Base-by-base conservation (phyloP, 768 basidiomycete genomes). In the Coprinopsis strossmayeri region DNA sequence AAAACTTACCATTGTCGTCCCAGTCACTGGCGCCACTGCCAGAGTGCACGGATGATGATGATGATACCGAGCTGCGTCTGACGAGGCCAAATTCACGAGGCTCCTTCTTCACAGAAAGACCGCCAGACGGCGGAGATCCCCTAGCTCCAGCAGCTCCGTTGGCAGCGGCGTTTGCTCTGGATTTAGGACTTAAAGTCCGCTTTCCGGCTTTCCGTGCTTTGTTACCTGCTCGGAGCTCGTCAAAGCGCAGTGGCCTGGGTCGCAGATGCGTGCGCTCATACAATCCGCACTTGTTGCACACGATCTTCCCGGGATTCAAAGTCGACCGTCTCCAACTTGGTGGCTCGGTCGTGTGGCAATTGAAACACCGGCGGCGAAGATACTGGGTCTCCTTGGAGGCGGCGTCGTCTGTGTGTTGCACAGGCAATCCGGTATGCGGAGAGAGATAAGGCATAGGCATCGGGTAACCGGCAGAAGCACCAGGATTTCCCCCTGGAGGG, bases 251-350 rank as follows among this genome's bases (percentile, higher is more conserved):
- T 5, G 90, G 90, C 11, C 90, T 76, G 3, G 89, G 80, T 20
- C 90, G 79, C 48, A 91, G 66, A 56, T 92, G 90, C 11, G 90
- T 92, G 60, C 90, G 87, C 65, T 92, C 90, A 59, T 92, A 92
- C 32, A 92, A 75, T 9, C 90, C 90, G 55, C 90, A 92, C 71
- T 92, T 92, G 76, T 92, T 92, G 77, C 90, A 92, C 38, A 92
- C 90, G 59, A 92, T 92, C 68, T 92, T 92, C 55, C 90, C 90
- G 0, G 87, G 87, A 64, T 90, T 89, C 59, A 92, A 82, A 3
- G 90, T 91, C 25, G 81, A 84, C 38, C 90, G 80, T 46, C 90
- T 83, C 90, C 90, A 92, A 21, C 80, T 83, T 5, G 90, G 90
- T 0, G 90, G 90, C 62, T 92, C 90, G 1, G 90, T 92, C 17